Evolutionary conservation across 2,329 filamentous ascomycete genomes (phyloP).

Genomic region (Chrysoporthe austroafricana): DNA sequence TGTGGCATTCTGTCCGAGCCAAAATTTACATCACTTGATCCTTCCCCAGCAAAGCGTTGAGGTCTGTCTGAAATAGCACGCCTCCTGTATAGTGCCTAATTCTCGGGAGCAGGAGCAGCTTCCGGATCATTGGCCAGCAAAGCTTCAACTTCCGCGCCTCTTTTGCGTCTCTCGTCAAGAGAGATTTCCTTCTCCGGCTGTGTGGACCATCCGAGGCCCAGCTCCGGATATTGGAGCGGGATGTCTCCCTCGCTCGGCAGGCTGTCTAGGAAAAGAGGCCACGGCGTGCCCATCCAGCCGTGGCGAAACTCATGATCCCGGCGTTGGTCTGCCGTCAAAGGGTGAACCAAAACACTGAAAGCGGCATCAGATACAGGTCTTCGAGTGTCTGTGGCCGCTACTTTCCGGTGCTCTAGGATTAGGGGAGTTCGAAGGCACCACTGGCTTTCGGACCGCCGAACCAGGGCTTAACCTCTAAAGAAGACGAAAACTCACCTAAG

Average conservation of each 20-base stretch:
- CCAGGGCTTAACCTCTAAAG: too few relatives aligned
- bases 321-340: slow-evolving; percentile 38
- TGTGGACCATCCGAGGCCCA: slow-evolving; percentile 38
- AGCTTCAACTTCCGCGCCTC: slow-evolving; percentile 37
- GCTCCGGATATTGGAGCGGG: slow-evolving; percentile 39
- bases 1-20: too few relatives aligned
- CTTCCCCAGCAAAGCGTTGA: too few relatives aligned
- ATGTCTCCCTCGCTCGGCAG: slow-evolving; percentile 35
- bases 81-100: slow-evolving; percentile 22
- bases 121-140: slow-evolving; percentile 37
- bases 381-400: background rate
- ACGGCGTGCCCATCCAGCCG: slow-evolving; percentile 40
- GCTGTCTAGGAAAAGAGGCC: slow-evolving; percentile 39
- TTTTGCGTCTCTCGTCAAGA: slow-evolving; percentile 37
- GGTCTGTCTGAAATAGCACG: too few relatives aligned
- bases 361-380: background rate
- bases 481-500: slow-evolving; percentile 32
- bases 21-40: too few relatives aligned
- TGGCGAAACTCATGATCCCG: slow-evolving; percentile 39
- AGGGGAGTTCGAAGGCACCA: background rate
- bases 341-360: slow-evolving; percentile 38
- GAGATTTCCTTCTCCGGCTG: slow-evolving; percentile 36
- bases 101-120: slow-evolving; percentile 37
- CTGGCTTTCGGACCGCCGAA: background rate
- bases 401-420: background rate